A percentile compares a stretch with the other conserved stretches of the same genome.
Evolutionary conservation across 805 yeast genomes (phyloP).

Genomic region (Wickerhamiella allomyrinae): DNA sequence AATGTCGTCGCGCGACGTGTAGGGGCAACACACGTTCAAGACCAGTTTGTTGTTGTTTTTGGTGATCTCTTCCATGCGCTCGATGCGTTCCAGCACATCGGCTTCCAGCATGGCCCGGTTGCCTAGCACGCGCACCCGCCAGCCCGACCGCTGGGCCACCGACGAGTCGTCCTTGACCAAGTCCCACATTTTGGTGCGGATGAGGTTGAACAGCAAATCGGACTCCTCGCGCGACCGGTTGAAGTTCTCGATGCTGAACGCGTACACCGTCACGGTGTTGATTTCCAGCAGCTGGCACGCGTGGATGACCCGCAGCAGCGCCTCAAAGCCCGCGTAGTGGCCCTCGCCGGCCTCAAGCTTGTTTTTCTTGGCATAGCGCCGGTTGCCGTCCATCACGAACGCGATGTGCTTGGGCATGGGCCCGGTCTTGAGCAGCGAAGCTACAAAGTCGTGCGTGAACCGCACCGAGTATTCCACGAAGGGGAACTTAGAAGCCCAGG

Average conservation of each 20-base stretch:
- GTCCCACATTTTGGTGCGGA: constrained; percentile 21
- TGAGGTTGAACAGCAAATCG: constrained; percentile 43
- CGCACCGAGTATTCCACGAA: constrained; percentile 13
- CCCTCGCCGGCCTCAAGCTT: constrained; percentile 70
- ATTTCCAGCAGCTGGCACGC: constrained; percentile 70
- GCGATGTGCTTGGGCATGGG: constrained; percentile 83
- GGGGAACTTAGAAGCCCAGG: constrained; percentile 15
- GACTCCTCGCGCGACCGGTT: constrained; percentile 71
- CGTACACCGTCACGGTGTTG: constrained; percentile 75
- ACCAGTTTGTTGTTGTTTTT: constrained; percentile 31
- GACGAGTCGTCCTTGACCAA: constrained; percentile 13
- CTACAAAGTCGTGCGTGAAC: constrained; percentile 16
- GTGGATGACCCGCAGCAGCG: constrained; percentile 54
- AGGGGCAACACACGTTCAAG: constrained; percentile 63
- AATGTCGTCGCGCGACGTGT: constrained; percentile 84
- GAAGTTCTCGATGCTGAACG: constrained; percentile 92
- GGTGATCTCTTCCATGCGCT: constrained; percentile 50
- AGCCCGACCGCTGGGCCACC: constrained; percentile 34
- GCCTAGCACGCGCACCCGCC: constrained; percentile 67
- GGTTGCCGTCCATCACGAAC: constrained; percentile 93
- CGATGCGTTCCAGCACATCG: constrained; percentile 53
- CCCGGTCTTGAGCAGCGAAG: constrained; percentile 27
- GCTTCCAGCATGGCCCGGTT: constrained; percentile 50
- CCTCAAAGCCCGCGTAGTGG: constrained; percentile 75
- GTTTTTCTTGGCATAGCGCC: constrained; percentile 64